These are phyloP conservation scores for Hypoxylon perforatum DNA, from an alignment of 495 filamentous ascomycete species.

Conservation along the genomic window DNA sequence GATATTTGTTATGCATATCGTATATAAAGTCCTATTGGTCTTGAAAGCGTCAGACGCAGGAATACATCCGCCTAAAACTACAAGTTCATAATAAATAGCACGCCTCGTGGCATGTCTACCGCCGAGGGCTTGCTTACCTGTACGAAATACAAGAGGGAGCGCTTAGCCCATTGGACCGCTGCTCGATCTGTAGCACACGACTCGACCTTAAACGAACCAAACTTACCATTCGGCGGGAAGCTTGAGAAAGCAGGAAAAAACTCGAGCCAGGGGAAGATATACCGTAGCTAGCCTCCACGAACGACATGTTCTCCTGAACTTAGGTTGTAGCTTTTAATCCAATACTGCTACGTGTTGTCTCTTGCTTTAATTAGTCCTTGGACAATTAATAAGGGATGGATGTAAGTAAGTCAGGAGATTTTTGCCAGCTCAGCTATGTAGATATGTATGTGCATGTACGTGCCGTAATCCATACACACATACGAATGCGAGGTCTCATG, in stretches of 20 bases:
- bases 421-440: slow-evolving; percentile 32
- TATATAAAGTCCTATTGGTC: neutral
- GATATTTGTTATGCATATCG: neutral
- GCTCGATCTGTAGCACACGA: slow-evolving; percentile 7
- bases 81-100: slow-evolving; percentile 15
- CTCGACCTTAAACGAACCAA: neutral
- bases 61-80: neutral
- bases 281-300: slow-evolving; percentile 1
- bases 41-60: neutral
- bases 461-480: slow-evolving; percentile 13
- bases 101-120: slow-evolving; percentile 12
- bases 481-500: slow-evolving; percentile 7
- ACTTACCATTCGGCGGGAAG: neutral
- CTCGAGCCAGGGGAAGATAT: neutral
- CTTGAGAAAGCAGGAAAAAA: neutral
- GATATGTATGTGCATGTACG: slow-evolving; percentile 12
- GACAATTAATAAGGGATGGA: slow-evolving; percentile 31
- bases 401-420: slow-evolving; percentile 25
- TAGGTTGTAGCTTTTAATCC: slow-evolving; percentile 1
- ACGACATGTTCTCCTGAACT: neutral
- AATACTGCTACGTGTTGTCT: slow-evolving; percentile 32
- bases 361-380: slow-evolving; percentile 16
- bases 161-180: neutral
- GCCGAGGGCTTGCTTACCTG: neutral
- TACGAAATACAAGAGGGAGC: neutral